Conservation (phyloP, 768 basidiomycete species). For the Boletus reticuloceps region DNA sequence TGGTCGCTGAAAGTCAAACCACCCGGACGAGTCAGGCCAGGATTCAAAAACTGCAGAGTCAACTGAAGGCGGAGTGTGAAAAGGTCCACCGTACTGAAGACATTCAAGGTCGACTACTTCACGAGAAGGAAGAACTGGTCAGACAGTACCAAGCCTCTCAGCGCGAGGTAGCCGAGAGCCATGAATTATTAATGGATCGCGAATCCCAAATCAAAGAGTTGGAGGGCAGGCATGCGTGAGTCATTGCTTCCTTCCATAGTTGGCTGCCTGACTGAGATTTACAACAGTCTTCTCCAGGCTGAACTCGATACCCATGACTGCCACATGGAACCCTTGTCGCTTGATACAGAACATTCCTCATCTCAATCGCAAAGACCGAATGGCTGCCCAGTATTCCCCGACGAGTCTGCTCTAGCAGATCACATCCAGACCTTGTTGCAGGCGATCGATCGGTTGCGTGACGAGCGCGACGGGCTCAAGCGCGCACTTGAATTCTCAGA, state of each 20-base stretch:
- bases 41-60: slow-evolving; percentile 40
- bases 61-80: slow-evolving; percentile 42
- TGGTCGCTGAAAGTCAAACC: slow-evolving; percentile 42
- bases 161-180: slow-evolving; percentile 29
- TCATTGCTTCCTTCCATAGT: background rate
- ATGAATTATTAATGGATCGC: slow-evolving; percentile 15
- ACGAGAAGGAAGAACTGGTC: slow-evolving; percentile 52
- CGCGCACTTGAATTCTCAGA: slow-evolving; percentile 68
- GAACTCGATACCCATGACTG: slow-evolving; percentile 12
- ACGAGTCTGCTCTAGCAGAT: slow-evolving; percentile 29
- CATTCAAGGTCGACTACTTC: slow-evolving; percentile 43
- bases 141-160: slow-evolving; percentile 41
- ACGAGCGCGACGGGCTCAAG: slow-evolving; percentile 60
- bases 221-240: slow-evolving; percentile 27
- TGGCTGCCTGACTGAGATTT: background rate
- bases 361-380: background rate
- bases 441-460: slow-evolving; percentile 65
- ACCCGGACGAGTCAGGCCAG: slow-evolving; percentile 29
- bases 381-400: slow-evolving; percentile 2
- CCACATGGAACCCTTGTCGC: background rate
- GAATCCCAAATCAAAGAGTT: slow-evolving; percentile 26
- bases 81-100: slow-evolving; percentile 41
- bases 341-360: background rate
- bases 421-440: slow-evolving; percentile 56
- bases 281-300: slow-evolving; percentile 18